Evolutionary conservation across 177 flowering plant genomes (phyloP), one percentile per base, ranked within the genome.

Genomic region (Vitis hybrid): DNA sequence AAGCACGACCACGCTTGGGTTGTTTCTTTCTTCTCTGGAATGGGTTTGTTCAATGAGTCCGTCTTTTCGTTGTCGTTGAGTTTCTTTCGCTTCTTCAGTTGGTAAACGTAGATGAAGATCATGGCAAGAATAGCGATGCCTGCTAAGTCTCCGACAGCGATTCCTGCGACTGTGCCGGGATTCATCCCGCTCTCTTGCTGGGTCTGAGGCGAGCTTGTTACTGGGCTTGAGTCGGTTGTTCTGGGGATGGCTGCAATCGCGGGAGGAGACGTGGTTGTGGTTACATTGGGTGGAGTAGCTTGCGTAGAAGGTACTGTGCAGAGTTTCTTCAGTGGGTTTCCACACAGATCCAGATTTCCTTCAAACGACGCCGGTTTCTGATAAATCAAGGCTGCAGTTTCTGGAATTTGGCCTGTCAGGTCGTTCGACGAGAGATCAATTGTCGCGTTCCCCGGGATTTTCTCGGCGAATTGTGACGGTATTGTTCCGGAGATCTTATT

Each of bases 171-270:
- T 0, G 86, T 74, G 34, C 77, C 86, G 2, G 96, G 91, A 68
- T 77, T 84, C 10, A 92, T 78, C 19, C 87, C 81, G 18, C 70
- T 65, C 32, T 48, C 21, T 1, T 65, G 13, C 6, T 75, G 72
- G 49, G 34, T 32, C 1, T 67, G 65, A 19, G 83, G 50, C 1
- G 86, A 60, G 15, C 56, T 66, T 21, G 78, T 32, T 1, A 8
- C 58, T 14, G 87, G 82, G 40, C 34, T 62, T 10, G 80, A 50
- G 59, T 61, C 73, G 3, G 82, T 60, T 12, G 84, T 67, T 71
- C 74, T 85, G 0, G 98, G 99, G 0, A 88, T 86, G 26, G 82
- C 98, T 1, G 97, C 98, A 60, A 90, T 82, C 3, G 97, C 97
- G 0, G 97, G 91, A 13, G 96, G 79, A 18, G 89, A 84, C 1